These are phyloP conservation scores for Alternaria infectoria DNA, from an alignment of 2,329 filamentous ascomycete genomes.

Conservation along the genomic window DNA sequence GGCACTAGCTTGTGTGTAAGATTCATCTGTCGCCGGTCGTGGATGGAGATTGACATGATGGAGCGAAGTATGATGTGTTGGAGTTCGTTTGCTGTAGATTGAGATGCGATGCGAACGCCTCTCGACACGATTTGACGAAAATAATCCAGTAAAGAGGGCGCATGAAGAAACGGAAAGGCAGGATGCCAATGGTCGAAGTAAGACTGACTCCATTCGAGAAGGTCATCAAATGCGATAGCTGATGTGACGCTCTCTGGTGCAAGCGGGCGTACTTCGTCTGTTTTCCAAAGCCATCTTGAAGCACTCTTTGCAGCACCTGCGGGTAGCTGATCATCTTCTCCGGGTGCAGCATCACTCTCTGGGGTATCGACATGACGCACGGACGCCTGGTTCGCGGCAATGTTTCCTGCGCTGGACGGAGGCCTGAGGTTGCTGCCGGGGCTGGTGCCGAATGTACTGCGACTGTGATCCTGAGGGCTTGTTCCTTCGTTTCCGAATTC, in stretches of 20 bases:
- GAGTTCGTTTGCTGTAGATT: conserved; percentile 12
- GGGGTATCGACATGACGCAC: conserved; percentile 18
- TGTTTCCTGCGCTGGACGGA: conserved; percentile 8
- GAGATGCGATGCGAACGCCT: neutral
- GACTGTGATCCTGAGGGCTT: conserved; percentile 26
- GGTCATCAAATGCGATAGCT: conserved; percentile 23
- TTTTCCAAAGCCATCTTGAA: conserved; percentile 28
- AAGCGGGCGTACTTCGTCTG: conserved; percentile 17
- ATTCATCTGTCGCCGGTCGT: conserved; percentile 27
- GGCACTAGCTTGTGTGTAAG: conserved; percentile 12
- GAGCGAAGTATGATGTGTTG: conserved; percentile 29
- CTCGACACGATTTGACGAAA: conserved; percentile 14
- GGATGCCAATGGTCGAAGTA: conserved; percentile 39
- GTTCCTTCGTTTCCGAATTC: conserved; percentile 30
- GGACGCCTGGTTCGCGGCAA: neutral
- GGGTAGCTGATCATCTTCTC: conserved; percentile 28
- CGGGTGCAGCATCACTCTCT: conserved; percentile 24
- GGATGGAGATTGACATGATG: conserved; percentile 29
- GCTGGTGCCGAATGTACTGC: conserved; percentile 26
- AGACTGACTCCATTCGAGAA: conserved; percentile 35
- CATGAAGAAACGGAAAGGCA: conserved; percentile 33
- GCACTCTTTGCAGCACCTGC: conserved; percentile 28
- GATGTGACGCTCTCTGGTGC: neutral
- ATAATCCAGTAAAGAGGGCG: conserved; percentile 27
- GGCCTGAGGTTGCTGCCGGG: conserved; percentile 12